Base-by-base conservation (phyloP, 345 rosid species). In the Aquilaria malaccensis region DNA sequence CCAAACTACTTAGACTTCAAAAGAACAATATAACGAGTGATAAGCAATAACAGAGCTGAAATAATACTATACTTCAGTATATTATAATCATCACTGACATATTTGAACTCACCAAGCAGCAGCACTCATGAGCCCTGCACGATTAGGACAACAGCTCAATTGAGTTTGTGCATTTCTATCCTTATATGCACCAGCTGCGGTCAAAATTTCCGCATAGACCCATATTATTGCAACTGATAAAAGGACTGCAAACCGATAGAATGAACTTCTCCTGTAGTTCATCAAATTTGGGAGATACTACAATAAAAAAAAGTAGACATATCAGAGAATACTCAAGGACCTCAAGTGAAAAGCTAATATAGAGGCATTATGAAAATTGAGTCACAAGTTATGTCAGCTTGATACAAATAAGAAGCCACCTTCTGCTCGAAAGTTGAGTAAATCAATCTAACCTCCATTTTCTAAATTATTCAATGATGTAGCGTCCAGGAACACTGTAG, bases 201-300 rank as follows among this genome's bases (percentile, higher is more conserved):
- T 87, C 62, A 93, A 82, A 70, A 89, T 74, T 77, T 76, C 98
- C 10, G 97, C 97, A 66, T 71, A 84, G 30, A 71, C 79, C 97
- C 96, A 93, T 1, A 80, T 81, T 31, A 83, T 65, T 30, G 77
- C 81, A 55, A 85, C 63, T 2, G 96, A 60, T 64, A 81, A 64
- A 11, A 89, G 81, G 73, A 89, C 83, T 9, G 87, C 86, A 72
- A 62, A 80, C 54, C 90, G 81, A 14, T 76, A 77, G 52, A 72
- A 67, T 70, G 76, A 64, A 0, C 70, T 55, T 56, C 81, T 63
- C 62, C 62, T 77, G 50, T 79, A 79, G 67, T 77, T 76, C 70
- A 85, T 55, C 65, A 72, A 11, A 66, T 77, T 80, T 33, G 94
- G 92, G 78, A 84, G 70, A 73, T 75, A 85, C 99, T 87, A 77